Conservation (phyloP, 2,329 filamentous ascomycete species). For the Pyricularia pennisetigena region DNA sequence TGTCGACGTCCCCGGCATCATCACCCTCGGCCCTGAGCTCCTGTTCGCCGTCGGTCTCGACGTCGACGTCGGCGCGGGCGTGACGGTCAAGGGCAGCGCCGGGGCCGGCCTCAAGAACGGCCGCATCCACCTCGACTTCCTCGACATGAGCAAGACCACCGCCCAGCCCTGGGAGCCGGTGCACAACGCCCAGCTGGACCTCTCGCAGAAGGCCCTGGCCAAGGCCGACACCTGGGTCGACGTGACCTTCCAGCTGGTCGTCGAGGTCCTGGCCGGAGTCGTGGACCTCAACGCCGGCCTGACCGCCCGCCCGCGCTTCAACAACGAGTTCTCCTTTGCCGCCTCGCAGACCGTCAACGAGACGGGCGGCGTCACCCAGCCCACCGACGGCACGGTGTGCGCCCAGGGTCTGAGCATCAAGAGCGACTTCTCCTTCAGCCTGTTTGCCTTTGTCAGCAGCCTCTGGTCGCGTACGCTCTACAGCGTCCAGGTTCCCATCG, state of each 20-base stretch:
- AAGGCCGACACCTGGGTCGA: slow-evolving; percentile 15
- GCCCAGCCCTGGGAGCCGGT: slow-evolving; percentile 12
- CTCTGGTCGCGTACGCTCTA: slow-evolving; percentile 17
- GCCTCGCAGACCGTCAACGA: slow-evolving; percentile 11
- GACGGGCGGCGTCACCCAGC: slow-evolving; percentile 7
- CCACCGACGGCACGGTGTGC: slow-evolving; percentile 10
- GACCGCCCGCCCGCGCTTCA: slow-evolving; percentile 16
- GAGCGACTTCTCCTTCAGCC: slow-evolving; percentile 16
- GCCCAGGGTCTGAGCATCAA: slow-evolving; percentile 14
- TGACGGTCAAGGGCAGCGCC: slow-evolving; percentile 11
- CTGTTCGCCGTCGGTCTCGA: slow-evolving; percentile 6
- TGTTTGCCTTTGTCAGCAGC: slow-evolving; percentile 16
- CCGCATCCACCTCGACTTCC: slow-evolving; percentile 17
- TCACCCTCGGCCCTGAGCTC: slow-evolving; percentile 15
- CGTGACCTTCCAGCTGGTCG: slow-evolving; percentile 13
- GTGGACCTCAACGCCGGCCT: slow-evolving; percentile 17
- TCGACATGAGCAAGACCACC: slow-evolving; percentile 11
- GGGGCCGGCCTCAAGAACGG: slow-evolving; percentile 13
- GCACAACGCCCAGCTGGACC: slow-evolving; percentile 10
- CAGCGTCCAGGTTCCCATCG: slow-evolving; percentile 15
- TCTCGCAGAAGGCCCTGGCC: slow-evolving; percentile 13
- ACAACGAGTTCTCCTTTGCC: slow-evolving; percentile 14
- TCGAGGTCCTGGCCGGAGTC: slow-evolving; percentile 15
- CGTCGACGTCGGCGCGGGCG: slow-evolving; percentile 7
- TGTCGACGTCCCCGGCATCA: slow-evolving; percentile 28